phyloP scores from a whole-genome alignment of 208 protist genomes.

The Acanthamoeba rhysodes region DNA sequence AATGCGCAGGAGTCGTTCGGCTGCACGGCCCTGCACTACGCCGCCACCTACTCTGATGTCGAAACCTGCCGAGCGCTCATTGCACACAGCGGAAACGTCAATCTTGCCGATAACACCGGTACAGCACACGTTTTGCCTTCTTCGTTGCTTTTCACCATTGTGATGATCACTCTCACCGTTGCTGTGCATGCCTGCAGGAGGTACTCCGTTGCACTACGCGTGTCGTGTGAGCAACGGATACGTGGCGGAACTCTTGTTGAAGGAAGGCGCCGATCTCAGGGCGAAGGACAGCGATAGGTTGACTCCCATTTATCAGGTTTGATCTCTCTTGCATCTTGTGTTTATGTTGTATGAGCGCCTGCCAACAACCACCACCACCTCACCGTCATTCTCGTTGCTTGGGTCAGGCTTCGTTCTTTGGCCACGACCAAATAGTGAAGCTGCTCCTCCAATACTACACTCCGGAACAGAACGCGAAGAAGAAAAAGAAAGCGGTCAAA shows the following conservation, averaged over 20 bases:
- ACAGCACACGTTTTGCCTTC: neutral
- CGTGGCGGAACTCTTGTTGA: neutral
- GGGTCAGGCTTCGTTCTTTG: conserved; percentile 47
- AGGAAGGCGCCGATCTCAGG: conserved; percentile 20
- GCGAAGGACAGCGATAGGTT: conserved; percentile 25
- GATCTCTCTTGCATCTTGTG: neutral
- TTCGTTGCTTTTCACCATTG: too few species aligned
- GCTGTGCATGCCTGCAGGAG: neutral
- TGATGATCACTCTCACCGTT: neutral
- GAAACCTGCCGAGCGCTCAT: conserved; percentile 6
- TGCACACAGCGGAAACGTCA: neutral
- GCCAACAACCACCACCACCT: too few species aligned
- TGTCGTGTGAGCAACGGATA: conserved; percentile 17
- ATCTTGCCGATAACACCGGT: conserved; percentile 57
- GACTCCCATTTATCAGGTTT: conserved; percentile 52
- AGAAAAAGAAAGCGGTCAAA: neutral
- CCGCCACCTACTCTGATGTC: conserved; percentile 34
- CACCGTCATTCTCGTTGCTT: too few species aligned
- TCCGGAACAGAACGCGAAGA: neutral
- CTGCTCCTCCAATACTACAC: conserved; percentile 44
- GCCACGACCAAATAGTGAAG: conserved; percentile 40
- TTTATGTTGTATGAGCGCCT: neutral
- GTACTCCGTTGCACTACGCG: conserved; percentile 49
- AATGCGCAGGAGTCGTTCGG: conserved; percentile 52
- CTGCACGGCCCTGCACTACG: conserved; percentile 56